Evolutionary conservation across 108 stramenopile species (phyloP), one percentile per base, ranked within the genome.

Genomic region (Thalassiosira profunda): DNA sequence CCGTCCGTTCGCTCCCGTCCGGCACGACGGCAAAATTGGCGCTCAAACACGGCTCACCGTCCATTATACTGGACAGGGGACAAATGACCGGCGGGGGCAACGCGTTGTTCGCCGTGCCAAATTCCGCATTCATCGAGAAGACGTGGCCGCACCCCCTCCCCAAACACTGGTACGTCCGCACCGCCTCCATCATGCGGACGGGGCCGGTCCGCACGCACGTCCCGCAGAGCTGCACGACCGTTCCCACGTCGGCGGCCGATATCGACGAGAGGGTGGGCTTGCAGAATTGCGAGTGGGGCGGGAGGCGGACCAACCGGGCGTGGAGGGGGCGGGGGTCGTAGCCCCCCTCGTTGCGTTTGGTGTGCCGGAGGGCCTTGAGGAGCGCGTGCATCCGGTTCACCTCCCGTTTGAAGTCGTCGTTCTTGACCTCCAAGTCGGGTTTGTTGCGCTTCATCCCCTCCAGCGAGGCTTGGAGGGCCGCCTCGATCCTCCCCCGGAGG

Each of bases 121-220:
- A 81, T 75, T 97, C 94, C 29, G 96, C 96, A 36, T 70, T 40
- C 35, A 95, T 88, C 7, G 74, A 47, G 76, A 98, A 97, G 20
- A 55, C 75, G 18, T 62, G 58, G 1, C 75, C 76, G 75, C 99
- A 98, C 9, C 84, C 91, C 37, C 69, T 84, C 0, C 75, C 78
- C 14, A 67, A 47, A 69, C 99, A 99, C 55, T 72, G 71, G 75
- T 93, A 99, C 9, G 79, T 72, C 28, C 97, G 66, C 25, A 82
- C 63, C 20, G 83, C 70, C 76, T 99, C 97, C 72, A 98, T 90
- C 96, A 99, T 96, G 51, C 92, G 89, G 4, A 97, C 84, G 6
- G 91, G 83, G 3, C 88, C 84, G 2, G 95, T 81, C 15, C 98
- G 86, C 9, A 97, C 90, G 36, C 98, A 96, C 1, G 97, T 98